Percentiles rank a stretch among this genome's conserved stretches.
Conservation (phyloP, 768 basidiomycete genomes). For the Termitomyces bulborhizus region DNA sequence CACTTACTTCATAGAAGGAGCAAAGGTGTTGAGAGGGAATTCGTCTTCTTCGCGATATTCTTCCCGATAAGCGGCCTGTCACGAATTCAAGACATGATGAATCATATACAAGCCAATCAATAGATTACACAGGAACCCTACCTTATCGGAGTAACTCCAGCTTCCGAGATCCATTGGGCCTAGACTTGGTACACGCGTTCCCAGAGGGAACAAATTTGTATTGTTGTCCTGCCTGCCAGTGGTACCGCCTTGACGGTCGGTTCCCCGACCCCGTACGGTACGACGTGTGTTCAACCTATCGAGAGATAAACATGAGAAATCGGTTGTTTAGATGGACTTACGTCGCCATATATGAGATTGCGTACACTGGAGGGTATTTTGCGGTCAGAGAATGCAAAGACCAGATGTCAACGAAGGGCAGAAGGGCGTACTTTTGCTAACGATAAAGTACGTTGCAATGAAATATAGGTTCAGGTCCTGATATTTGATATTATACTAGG, state of each 20-base stretch:
- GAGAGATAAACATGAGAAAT: background rate
- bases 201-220: slow-evolving; percentile 46
- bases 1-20: slow-evolving; percentile 13
- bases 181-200: slow-evolving; percentile 38
- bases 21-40: slow-evolving; percentile 18
- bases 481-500: slow-evolving; percentile 50
- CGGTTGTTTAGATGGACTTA: slow-evolving; percentile 21
- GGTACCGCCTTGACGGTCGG: slow-evolving; percentile 35
- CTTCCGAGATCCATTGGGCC: slow-evolving; percentile 26
- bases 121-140: background rate
- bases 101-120: background rate
- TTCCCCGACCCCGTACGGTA: slow-evolving; percentile 46
- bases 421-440: slow-evolving; percentile 54
- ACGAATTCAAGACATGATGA: background rate
- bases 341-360: slow-evolving; percentile 60
- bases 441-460: slow-evolving; percentile 53
- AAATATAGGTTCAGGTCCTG: slow-evolving; percentile 50
- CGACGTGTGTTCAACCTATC: slow-evolving; percentile 56
- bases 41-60: slow-evolving; percentile 10
- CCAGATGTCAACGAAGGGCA: background rate
- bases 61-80: slow-evolving; percentile 7
- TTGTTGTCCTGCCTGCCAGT: slow-evolving; percentile 26
- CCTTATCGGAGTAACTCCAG: slow-evolving; percentile 28
- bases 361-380: slow-evolving; percentile 40
- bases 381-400: background rate